Evolutionary conservation across 345 rosid genomes (phyloP).

Genomic region (Hibiscus tridactylites): DNA sequence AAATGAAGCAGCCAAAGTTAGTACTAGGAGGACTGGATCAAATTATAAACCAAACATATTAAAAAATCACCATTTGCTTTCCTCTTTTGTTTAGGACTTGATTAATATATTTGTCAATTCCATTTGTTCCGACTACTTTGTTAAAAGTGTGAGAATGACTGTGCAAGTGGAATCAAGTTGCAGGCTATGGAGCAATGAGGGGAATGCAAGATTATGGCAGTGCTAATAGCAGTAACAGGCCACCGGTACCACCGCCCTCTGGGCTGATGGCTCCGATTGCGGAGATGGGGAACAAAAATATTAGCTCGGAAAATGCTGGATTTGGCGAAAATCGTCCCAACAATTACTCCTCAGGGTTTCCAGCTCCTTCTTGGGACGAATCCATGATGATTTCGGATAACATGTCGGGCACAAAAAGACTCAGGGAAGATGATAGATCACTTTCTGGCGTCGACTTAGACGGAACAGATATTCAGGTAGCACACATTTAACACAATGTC

Average conservation of each 20-base stretch:
- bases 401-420: slow-evolving; percentile 17
- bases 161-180: slow-evolving; percentile 7
- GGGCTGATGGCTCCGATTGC: slow-evolving; percentile 44
- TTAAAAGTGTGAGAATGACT: neutral
- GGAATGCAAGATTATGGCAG: slow-evolving; percentile 50
- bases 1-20: neutral
- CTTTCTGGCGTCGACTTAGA: slow-evolving; percentile 45
- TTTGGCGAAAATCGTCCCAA: slow-evolving; percentile 24
- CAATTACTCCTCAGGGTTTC: slow-evolving; percentile 22
- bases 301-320: slow-evolving; percentile 17
- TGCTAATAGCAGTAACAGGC: slow-evolving; percentile 26
- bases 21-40: neutral
- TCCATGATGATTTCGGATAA: slow-evolving; percentile 27
- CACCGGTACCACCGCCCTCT: slow-evolving; percentile 25
- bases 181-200: slow-evolving; percentile 55
- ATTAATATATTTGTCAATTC: no score
- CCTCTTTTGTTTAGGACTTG: no score
- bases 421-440: slow-evolving; percentile 38
- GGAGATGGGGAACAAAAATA: slow-evolving; percentile 38
- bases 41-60: neutral
- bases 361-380: slow-evolving; percentile 44
- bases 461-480: slow-evolving; percentile 50
- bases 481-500: neutral
- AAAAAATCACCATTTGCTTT: neutral
- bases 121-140: neutral